phyloP scores from a whole-genome alignment of 129 eudicot genomes.

The Calendula officinalis region DNA sequence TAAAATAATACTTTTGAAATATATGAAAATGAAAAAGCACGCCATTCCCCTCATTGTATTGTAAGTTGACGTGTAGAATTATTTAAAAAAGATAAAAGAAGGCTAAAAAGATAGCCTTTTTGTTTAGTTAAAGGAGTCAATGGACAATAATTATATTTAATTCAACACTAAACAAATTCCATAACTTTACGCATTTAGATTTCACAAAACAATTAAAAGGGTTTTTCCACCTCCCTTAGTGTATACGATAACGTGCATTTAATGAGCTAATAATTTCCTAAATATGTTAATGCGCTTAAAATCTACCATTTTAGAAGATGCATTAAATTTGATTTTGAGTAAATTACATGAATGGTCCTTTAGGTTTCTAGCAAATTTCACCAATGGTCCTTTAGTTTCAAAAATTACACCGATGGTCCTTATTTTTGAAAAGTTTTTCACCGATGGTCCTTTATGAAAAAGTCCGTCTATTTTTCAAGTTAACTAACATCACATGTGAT shows the following conservation, averaged over 20 bases:
- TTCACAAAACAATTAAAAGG: background rate
- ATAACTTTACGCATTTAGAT: conserved; percentile 13
- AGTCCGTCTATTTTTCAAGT: no score
- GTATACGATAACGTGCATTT: background rate
- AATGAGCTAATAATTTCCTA: background rate
- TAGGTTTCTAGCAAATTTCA: no score
- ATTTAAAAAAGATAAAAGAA: conserved; percentile 22
- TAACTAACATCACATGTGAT: no score
- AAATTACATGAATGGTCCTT: no score
- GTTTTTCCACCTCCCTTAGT: no score
- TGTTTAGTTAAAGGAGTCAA: conserved; percentile 26
- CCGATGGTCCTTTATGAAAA: no score
- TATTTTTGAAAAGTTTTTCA: no score
- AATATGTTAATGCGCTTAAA: background rate
- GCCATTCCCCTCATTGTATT: conserved; percentile 8
- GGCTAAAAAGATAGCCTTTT: conserved; percentile 29
- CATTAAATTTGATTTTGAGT: no score
- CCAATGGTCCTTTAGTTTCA: no score
- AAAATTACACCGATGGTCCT: no score
- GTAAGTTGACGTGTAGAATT: conserved; percentile 29
- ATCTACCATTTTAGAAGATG: no score
- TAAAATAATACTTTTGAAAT: no score
- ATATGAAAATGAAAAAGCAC: conserved; percentile 1
- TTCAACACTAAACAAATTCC: conserved; percentile 1
- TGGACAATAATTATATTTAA: conserved; percentile 19